phyloP scores from a whole-genome alignment of 2,329 filamentous ascomycete genomes.

The Curvularia sp. region DNA sequence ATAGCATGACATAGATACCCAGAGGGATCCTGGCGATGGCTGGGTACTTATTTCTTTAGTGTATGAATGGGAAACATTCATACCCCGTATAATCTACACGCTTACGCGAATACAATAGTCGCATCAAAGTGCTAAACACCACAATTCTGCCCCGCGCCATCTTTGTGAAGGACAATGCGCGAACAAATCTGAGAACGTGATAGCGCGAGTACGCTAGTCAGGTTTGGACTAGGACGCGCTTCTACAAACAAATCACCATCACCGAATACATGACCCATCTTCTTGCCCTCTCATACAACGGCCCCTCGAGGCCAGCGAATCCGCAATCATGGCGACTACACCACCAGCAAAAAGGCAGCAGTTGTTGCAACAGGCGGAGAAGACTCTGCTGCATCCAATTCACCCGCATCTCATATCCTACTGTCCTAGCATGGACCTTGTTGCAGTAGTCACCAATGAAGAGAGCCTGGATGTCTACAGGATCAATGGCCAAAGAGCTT shows the following conservation, averaged over 20 bases:
- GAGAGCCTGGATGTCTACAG: conserved; percentile 78
- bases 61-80: conserved; percentile 5
- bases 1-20: conserved; percentile 24
- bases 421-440: conserved; percentile 85
- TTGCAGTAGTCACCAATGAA: conserved; percentile 73
- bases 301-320: conserved; percentile 14
- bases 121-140: background rate
- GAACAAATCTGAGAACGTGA: conserved; percentile 29
- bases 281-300: conserved; percentile 8
- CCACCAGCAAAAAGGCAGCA: conserved; percentile 16
- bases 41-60: conserved; percentile 15
- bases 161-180: background rate
- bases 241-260: conserved; percentile 24
- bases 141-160: background rate
- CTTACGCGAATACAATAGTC: background rate
- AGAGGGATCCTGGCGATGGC: conserved; percentile 11
- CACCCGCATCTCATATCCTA: conserved; percentile 69
- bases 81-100: background rate
- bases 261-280: conserved; percentile 4
- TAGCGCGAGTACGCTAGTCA: conserved; percentile 36
- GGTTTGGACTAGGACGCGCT: conserved; percentile 26
- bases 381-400: conserved; percentile 56
- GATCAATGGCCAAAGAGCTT: conserved; percentile 75
- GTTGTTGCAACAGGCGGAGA: conserved; percentile 52
- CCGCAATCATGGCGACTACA: conserved; percentile 15